Evolutionary conservation across 768 basidiomycete species (phyloP), one percentile per base, ranked within the genome.

Genomic region (Boletus insuetus): DNA sequence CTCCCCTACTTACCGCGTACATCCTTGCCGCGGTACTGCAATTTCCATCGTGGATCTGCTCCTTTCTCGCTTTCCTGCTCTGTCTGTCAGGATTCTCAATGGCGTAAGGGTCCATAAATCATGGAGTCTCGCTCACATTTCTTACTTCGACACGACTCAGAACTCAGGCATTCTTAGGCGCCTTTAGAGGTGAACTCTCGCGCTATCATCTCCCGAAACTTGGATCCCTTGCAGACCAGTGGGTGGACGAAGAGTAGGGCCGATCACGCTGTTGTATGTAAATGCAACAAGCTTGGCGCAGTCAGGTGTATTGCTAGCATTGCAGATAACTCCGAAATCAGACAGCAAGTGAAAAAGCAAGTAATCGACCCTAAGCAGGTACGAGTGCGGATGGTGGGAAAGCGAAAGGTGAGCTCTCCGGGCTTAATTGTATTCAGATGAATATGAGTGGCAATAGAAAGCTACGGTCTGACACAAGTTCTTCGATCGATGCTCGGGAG

Each of bases 211-310:
- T 88, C 44, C 89, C 89, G 13, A 71, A 74, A 50, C 77, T 89
- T 16, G 89, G 89, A 4, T 72, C 75, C 22, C 66, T 87, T 13
- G 89, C 88, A 14, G 86, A 87, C 58, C 72, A 75, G 54, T 90
- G 88, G 86, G 75, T 91, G 12, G 72, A 74, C 11, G 87, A 85
- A 56, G 87, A 89, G 65, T 85, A 67, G 56, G 31, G 38, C 5
- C 35, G 12, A 22, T 19, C 45, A 38, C n/a, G 20, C 13, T n/a
- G 35, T 41, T 42, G 38, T n/a, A 40, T 11, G 20, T 31, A 46
- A 48, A 54, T 19, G 29, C 29, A 10, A 29, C 6, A 29, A 29
- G 29, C 29, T 24, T 24, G 24, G 24, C 24, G 24, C 24, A 24
- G 29, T 8, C 29, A 29, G 34, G 34, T 12, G 34, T 35, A 14